Evolutionary conservation across 78 protist species (phyloP), one percentile per base, ranked within the genome.

Genomic region (Trichosphaerium sp.): DNA sequence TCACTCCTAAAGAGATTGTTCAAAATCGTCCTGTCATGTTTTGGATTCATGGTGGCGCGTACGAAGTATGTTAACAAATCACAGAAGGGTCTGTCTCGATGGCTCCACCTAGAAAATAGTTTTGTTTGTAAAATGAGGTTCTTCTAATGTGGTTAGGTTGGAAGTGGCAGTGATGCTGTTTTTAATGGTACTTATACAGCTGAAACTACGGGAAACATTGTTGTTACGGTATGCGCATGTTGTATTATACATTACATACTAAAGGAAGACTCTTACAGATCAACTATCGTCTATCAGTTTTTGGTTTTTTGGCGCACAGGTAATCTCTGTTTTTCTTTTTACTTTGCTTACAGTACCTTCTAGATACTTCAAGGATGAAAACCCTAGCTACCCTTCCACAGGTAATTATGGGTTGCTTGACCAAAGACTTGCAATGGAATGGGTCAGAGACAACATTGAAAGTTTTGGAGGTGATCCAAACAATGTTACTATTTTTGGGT

Each of bases 361-460:
- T n/a, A n/a, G n/a, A n/a, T n/a, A n/a, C n/a, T n/a, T n/a, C n/a
- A n/a, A n/a, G n/a, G n/a, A n/a, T n/a, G n/a, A n/a, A n/a, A n/a
- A n/a, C n/a, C n/a, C n/a, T n/a, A n/a, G n/a, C n/a, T n/a, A n/a
- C 40, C 77, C 73, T 29, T 4, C 47, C 14, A 73, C 48, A 29
- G 84, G 89, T 42, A 80, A 88, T 63, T 43, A 15, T 52, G 92
- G 88, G 47, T 29, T 83, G 34, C 18, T 64, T 15, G 92, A 87
- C 68, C 89, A 87, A 63, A 84, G 74, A 47, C 7, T 60, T 25
- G 92, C 89, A 18, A 26, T 87, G 40, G 35, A 41, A 25, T 87
- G 89, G 88, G 77, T 83, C 40, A 69, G 40, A 15, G 65, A 54
- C 10, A 75, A 87, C 72, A 78, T 87, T 55, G 55, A 41, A 26